Percentiles rank a stretch among this genome's conserved stretches.
phyloP scores from a whole-genome alignment of 306 rosid genomes.

The Lotus japonicus region DNA sequence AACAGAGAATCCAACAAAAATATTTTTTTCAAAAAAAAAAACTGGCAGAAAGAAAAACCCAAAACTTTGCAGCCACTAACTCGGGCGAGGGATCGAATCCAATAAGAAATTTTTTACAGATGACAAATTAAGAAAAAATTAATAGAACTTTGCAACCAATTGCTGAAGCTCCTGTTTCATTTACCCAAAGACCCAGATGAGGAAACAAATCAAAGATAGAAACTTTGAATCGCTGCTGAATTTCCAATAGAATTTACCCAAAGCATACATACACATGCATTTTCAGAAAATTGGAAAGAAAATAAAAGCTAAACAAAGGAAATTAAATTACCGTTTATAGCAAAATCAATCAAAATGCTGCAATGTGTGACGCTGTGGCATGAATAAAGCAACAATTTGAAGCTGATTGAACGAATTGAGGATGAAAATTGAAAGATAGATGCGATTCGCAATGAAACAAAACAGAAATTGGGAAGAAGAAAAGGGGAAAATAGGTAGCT shows the following conservation, averaged over 20 bases:
- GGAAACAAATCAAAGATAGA: constrained; percentile 20
- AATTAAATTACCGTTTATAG: constrained; percentile 19
- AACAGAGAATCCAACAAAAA: constrained; percentile 31
- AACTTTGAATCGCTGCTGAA: neutral
- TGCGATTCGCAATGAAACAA: constrained; percentile 24
- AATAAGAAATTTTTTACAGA: neutral
- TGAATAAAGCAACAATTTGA: neutral
- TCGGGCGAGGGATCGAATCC: neutral
- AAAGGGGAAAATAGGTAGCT: neutral
- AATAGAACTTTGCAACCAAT: neutral
- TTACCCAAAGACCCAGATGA: constrained; percentile 23
- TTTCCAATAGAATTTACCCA: constrained; percentile 10
- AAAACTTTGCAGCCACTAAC: neutral
- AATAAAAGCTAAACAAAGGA: neutral
- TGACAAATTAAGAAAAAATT: neutral
- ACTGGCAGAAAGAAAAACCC: neutral
- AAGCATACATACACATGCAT: constrained; percentile 8
- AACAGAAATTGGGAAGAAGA: neutral
- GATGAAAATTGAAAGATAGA: constrained; percentile 23
- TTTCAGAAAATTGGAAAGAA: neutral
- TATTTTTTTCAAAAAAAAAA: neutral
- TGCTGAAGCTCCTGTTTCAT: constrained; percentile 4
- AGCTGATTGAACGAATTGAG: constrained; percentile 18
- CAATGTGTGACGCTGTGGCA: constrained; percentile 25
- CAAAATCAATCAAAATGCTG: constrained; percentile 24